phyloP scores from a whole-genome alignment of 2,329 filamentous ascomycete species.

The Rutstroemia sp. region DNA sequence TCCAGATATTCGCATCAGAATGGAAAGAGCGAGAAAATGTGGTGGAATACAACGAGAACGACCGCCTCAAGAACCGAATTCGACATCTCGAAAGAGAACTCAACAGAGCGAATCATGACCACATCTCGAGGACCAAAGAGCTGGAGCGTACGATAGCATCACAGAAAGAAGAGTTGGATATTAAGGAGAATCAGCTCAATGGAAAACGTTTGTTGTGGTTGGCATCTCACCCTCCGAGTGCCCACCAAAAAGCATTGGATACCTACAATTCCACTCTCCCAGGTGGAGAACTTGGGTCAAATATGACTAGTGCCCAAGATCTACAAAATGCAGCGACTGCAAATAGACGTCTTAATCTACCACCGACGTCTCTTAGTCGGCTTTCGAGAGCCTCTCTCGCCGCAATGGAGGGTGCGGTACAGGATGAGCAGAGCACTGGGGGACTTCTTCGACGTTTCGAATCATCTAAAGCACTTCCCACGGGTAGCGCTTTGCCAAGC shows the following conservation, averaged over 20 bases:
- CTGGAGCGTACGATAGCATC: background rate
- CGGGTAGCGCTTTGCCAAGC: no score
- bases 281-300: background rate
- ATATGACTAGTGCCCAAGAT: background rate
- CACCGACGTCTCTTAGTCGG: background rate
- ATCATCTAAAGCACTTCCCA: no score
- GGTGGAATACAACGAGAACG: background rate
- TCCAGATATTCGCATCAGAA: background rate
- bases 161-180: slow-evolving; percentile 3
- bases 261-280: background rate
- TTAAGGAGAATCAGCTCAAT: slow-evolving; percentile 5
- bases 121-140: background rate
- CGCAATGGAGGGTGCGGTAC: slow-evolving; percentile 3
- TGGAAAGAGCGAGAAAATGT: background rate
- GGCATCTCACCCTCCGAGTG: slow-evolving; percentile 4
- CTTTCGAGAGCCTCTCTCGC: slow-evolving; percentile 3
- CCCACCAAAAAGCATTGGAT: background rate
- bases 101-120: background rate
- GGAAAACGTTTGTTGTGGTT: slow-evolving; percentile 7
- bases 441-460: background rate
- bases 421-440: background rate
- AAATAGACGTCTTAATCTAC: background rate
- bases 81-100: background rate
- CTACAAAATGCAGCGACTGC: background rate
- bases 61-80: background rate